These are phyloP conservation scores for Leucocoprinus birnbaumii DNA, from an alignment of 768 basidiomycete genomes.

Conservation along the genomic window DNA sequence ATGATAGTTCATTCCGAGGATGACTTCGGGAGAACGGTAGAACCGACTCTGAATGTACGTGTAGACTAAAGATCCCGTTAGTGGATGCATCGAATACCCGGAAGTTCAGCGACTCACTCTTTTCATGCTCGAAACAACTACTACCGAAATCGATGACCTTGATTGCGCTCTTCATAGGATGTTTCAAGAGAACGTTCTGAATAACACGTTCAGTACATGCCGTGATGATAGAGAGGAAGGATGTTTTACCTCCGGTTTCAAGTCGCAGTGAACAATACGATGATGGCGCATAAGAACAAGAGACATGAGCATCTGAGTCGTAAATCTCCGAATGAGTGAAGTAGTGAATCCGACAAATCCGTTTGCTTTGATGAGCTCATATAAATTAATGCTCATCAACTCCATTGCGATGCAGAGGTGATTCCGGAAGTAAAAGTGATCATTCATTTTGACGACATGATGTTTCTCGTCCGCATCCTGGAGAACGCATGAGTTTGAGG, in stretches of 20 bases:
- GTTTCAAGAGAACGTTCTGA: slow-evolving; percentile 91
- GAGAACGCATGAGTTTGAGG: neutral
- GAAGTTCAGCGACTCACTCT: slow-evolving; percentile 57
- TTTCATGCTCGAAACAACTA: slow-evolving; percentile 97
- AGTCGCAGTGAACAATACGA: slow-evolving; percentile 96
- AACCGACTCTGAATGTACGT: slow-evolving; percentile 99
- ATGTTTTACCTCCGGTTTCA: slow-evolving; percentile 95
- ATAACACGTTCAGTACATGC: neutral
- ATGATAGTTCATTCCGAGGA: slow-evolving; percentile 98
- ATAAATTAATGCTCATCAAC: slow-evolving; percentile 95
- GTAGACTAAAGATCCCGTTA: slow-evolving; percentile 64
- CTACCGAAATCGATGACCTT: slow-evolving; percentile 99
- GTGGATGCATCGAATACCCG: slow-evolving; percentile 2
- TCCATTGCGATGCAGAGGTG: slow-evolving; percentile 99
- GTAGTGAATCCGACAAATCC: slow-evolving; percentile 99
- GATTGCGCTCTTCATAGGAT: slow-evolving; percentile 94
- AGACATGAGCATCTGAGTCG: slow-evolving; percentile 91
- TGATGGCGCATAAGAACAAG: slow-evolving; percentile 94
- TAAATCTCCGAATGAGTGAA: slow-evolving; percentile 90
- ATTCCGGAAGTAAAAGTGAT: slow-evolving; percentile 96
- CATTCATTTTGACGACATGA: slow-evolving; percentile 96
- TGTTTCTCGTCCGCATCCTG: slow-evolving; percentile 97
- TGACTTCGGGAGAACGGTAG: slow-evolving; percentile 99
- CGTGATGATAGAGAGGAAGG: neutral
- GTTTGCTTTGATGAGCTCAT: slow-evolving; percentile 99